A percentile compares a stretch with the other conserved stretches of the same genome.
Conservation (phyloP, 208 protist genomes). For the Trichomonas gallinae region DNA sequence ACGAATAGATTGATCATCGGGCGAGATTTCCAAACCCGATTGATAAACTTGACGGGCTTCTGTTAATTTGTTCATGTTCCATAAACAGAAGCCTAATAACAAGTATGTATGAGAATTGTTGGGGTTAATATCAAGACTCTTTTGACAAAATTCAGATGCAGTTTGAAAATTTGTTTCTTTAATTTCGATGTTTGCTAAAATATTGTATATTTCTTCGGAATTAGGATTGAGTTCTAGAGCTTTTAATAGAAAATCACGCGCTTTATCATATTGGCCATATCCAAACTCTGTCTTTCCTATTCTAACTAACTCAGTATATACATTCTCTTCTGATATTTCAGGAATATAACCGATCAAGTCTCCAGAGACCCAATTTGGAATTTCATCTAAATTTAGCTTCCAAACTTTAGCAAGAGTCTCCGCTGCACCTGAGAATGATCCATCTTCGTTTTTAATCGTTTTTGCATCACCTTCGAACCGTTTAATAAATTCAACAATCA, state of each 20-base stretch:
- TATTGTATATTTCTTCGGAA: not conserved
- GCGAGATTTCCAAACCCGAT: not conserved
- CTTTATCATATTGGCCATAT: not conserved
- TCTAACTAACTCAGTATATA: not conserved
- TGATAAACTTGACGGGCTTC: not conserved
- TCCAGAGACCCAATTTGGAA: not conserved
- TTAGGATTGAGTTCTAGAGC: not conserved
- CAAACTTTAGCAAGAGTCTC: not conserved
- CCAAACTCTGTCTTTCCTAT: not conserved
- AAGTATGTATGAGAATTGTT: not conserved
- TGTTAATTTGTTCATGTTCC: not conserved
- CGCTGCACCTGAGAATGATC: not conserved
- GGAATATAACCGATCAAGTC: not conserved
- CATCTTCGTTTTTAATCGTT: not conserved
- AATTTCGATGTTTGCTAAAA: not conserved
- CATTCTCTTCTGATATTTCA: not conserved
- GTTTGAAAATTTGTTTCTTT: not conserved
- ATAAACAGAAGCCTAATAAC: not conserved
- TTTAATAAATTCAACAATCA: not conserved
- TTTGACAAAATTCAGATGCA: not conserved
- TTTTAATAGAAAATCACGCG: not conserved
- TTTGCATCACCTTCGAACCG: not conserved
- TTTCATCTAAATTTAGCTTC: not conserved
- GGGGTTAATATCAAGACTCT: not conserved
- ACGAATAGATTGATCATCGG: not conserved